Base-by-base conservation (phyloP, 78 protist species). In the Cavenderia fasciculata region DNA sequence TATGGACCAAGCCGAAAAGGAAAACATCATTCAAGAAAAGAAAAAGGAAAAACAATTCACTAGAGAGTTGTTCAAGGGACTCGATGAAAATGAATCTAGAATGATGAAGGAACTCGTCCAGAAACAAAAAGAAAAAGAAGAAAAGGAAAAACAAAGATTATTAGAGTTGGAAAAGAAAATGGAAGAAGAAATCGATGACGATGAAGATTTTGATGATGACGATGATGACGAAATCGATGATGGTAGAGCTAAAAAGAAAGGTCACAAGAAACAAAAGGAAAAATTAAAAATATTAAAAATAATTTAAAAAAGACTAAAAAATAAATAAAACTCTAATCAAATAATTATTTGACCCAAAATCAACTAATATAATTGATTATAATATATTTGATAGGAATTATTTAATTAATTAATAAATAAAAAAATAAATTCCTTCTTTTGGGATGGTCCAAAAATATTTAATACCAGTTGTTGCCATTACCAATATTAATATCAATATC, bases 21-120 rank as follows among this genome's bases (percentile, higher is more conserved):
- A n/a, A n/a, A n/a, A n/a, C n/a, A n/a, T n/a, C n/a, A n/a, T n/a
- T n/a, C n/a, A n/a, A n/a, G n/a, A n/a, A n/a, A n/a, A n/a, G n/a
- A n/a, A n/a, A n/a, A n/a, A n/a, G n/a, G n/a, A n/a, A n/a, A 63
- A 63, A 21, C 47, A 2, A 19, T 2, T 63, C 4, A 63, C 38
- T 43, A 63, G 38, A 16, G 72, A 63, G 47, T 38, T 63, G n/a
- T n/a, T n/a, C n/a, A n/a, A n/a, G 43, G 72, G 72, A n/a, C 18
- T 63, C 33, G 5, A 19, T 40, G 72, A 33, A 14, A 63, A 63
- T 4, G 72, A 63, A 33, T n/a, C 18, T 43, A 33, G n/a, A 34
- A 2, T 63, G 47, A 40, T 63, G 54, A 47, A 63, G 14, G 38
- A 63, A 40, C 14, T 63, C 19, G 18, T 63, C 4, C 14, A 40